Base-by-base conservation (phyloP, 257 asterid genomes). In the Schizonepeta tenuifolia region DNA sequence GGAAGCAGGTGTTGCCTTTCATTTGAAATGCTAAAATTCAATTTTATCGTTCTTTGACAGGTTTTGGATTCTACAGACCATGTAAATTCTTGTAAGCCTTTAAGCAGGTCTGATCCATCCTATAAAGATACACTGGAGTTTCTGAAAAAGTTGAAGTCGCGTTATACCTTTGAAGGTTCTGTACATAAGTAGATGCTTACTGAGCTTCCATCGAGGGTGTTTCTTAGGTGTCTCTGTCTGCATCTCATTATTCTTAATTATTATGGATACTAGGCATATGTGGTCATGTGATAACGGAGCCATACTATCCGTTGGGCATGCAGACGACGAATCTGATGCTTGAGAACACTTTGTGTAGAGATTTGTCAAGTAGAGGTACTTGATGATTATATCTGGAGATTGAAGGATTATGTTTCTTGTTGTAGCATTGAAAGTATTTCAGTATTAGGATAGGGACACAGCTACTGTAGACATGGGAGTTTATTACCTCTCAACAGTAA, bases 21-120 rank as follows among this genome's bases (percentile, higher is more conserved):
- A 12, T 55, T 21, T 8, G 59, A 64, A 57, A 69, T 22, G 46
- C 69, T 71, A 18, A n/a, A n/a, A 44, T 28, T 41, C 21, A 5
- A 31, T 35, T 11, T 38, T 6, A 43, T 46, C 75, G 55, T 43
- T 72, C 38, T 43, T 65, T 17, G 72, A 75, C 93, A 94, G 99
- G 98, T 89, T 6, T 82, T 91, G 87, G 99, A 94, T 80, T 89
- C 99, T 35, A 91, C 97, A 1, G 99, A 91, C 85, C 99, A 94
- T 85, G 81, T 94, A 59, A 94, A 94, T 80, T 91, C 97, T 66
- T 94, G 99, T 87, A 94, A 94, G 87, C 99, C 99, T 44, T 63
- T 94, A 67, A 86, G 86, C 85, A 91, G 93, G 33, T 49, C 77
- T 0, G 99, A 94, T 71, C 97, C 98, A 73, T 92, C 99, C 26